Conservation (phyloP, 768 basidiomycete genomes). For the Kwoniella pini region DNA sequence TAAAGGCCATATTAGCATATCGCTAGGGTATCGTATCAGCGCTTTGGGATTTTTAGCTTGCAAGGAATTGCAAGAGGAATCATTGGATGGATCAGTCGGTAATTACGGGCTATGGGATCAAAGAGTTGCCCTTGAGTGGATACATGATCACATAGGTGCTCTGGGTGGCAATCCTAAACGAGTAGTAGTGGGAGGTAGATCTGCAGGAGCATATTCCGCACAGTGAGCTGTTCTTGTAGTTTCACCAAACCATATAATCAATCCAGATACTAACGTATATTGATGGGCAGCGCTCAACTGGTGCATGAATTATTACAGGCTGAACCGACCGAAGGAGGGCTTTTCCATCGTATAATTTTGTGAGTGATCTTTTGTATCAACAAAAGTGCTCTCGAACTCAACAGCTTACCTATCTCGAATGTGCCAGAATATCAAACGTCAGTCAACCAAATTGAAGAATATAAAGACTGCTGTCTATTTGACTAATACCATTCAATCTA, state of each 20-base stretch:
- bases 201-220: conserved; percentile 19
- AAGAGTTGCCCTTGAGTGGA: conserved; percentile 24
- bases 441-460: no score
- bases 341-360: conserved; percentile 15
- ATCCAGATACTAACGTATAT: neutral
- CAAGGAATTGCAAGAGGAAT: conserved; percentile 17
- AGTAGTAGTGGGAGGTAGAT: conserved; percentile 21
- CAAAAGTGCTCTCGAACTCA: neutral
- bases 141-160: conserved; percentile 10
- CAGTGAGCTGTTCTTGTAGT: neutral
- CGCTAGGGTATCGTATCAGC: conserved; percentile 19
- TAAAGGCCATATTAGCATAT: neutral
- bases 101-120: conserved; percentile 27
- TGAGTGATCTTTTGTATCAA: neutral
- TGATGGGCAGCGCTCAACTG: conserved; percentile 8
- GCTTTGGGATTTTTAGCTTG: conserved; percentile 23
- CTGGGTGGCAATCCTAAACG: conserved; percentile 21
- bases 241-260: neutral
- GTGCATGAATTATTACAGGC: conserved; percentile 9
- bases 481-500: conserved; percentile 1
- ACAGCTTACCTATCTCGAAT: neutral
- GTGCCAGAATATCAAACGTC: conserved; percentile 5
- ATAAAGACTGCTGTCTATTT: no score
- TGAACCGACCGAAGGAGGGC: conserved; percentile 2
- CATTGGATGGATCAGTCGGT: conserved; percentile 22